A percentile compares a stretch with the other conserved stretches of the same genome.
Conservation (phyloP, 805 yeast genomes). For the Spathaspora gorwiae region DNA sequence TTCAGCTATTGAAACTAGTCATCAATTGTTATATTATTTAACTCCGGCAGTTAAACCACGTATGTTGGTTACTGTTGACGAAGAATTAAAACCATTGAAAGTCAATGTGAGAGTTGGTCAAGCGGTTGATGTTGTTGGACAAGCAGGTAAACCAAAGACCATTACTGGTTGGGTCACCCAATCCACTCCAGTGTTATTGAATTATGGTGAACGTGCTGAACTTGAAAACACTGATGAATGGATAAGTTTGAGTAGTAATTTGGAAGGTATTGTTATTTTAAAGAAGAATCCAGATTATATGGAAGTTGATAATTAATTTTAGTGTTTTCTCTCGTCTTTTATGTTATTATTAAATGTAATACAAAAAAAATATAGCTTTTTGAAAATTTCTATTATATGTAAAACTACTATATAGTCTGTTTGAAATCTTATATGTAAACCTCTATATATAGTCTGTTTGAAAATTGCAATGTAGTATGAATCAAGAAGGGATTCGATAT, state of each 20-base stretch:
- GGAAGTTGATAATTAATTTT: constrained; percentile 44
- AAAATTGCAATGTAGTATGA: too few species aligned
- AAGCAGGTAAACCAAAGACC: constrained; percentile 98
- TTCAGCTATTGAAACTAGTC: constrained; percentile 45
- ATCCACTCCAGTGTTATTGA: constrained; percentile 90
- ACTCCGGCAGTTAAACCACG: constrained; percentile 90
- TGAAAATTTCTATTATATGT: background rate
- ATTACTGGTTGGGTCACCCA: constrained; percentile 99
- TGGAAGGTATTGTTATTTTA: constrained; percentile 92
- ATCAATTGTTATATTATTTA: constrained; percentile 78
- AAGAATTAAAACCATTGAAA: constrained; percentile 82
- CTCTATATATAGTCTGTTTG: too few species aligned
- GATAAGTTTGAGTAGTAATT: constrained; percentile 68
- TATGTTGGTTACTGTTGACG: constrained; percentile 89
- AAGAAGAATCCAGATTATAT: constrained; percentile 84
- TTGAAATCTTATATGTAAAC: too few species aligned
- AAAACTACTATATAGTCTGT: background rate
- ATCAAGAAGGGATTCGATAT: too few species aligned
- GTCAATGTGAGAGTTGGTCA: constrained; percentile 98
- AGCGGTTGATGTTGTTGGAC: constrained; percentile 98
- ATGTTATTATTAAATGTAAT: too few species aligned
- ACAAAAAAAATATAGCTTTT: background rate
- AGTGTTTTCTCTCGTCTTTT: background rate
- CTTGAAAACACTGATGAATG: constrained; percentile 87
- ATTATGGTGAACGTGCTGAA: constrained; percentile 95